Evolutionary conservation across 140 eudicot genomes (phyloP), one percentile per base, ranked within the genome.

Genomic region (Cichorium intybus): DNA sequence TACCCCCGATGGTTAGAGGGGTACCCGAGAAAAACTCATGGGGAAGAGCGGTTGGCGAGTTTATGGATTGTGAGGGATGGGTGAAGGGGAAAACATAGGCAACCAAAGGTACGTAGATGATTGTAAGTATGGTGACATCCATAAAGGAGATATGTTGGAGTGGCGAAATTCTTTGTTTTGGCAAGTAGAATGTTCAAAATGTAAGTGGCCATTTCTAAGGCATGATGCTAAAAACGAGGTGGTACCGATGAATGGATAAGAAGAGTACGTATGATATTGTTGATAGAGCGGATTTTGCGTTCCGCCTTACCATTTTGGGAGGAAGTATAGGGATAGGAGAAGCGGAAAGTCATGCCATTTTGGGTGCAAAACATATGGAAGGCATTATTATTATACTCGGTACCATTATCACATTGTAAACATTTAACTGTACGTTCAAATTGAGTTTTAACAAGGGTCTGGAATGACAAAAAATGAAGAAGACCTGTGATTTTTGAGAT

Each of bases 351-450:
- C 57, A 51, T 51, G 11, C 57, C 57, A 51, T 51, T 7, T 20
- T 6, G 21, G n/a, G 0, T 22, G 12, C 28, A 51, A 22, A 51
- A 51, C 7, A 0, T 7, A 2, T 20, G 21, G 4, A 51, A 51
- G 9, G n/a, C 15, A 0, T 28, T 22, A 22, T 51, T 51, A 3
- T 4, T 4, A 51, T 20, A 51, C 22, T 51, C 57, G 1, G 1
- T 51, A 3, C 57, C 57, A 10, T 51, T 51, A 10, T 51, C 57
- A 51, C 57, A 51, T 51, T 51, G 57, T 20, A 51, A 51, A 20
- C 3, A 2, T 51, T 51, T 51, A 14, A 51, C 22, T 0, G n/a
- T 22, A 2, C 33, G 31, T 20, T 51, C 15, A 22, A 51, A 51
- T 51, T 51, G 57, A 4, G 28, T 51, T 15, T 51, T 4, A 20